phyloP scores from a whole-genome alignment of 345 rosid species.

The Anastatica hierochuntica region DNA sequence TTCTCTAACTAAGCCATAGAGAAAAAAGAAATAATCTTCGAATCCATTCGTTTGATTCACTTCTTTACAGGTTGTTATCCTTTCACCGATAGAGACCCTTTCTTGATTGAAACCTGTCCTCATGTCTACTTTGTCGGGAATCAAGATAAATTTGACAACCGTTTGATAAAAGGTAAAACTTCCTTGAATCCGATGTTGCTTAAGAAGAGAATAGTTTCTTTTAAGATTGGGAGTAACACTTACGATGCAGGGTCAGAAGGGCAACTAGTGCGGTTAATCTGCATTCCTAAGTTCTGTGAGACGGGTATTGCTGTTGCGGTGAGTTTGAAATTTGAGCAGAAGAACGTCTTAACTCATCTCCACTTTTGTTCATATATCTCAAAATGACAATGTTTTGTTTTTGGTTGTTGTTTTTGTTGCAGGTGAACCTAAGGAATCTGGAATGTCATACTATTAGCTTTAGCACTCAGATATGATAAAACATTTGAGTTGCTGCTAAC shows the following conservation, averaged over 20 bases:
- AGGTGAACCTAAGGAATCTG: slow-evolving; percentile 27
- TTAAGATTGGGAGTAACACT: background rate
- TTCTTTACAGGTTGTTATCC: slow-evolving; percentile 79
- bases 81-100: slow-evolving; percentile 88
- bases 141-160: slow-evolving; percentile 61
- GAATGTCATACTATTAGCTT: slow-evolving; percentile 76
- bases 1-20: background rate
- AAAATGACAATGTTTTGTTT: background rate
- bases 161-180: slow-evolving; percentile 48
- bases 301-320: slow-evolving; percentile 82
- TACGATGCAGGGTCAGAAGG: slow-evolving; percentile 65
- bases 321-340: slow-evolving; percentile 21
- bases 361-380: background rate
- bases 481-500: too few relatives aligned
- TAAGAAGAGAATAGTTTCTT: background rate
- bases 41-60: background rate
- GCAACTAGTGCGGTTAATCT: slow-evolving; percentile 59
- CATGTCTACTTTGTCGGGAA: slow-evolving; percentile 90
- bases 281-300: slow-evolving; percentile 66
- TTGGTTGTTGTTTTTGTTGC: background rate
- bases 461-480: slow-evolving; percentile 37
- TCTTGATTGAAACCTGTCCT: slow-evolving; percentile 83
- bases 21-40: background rate
- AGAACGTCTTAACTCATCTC: background rate
- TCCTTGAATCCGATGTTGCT: background rate